Percentiles rank a stretch among this genome's conserved stretches.
Conservation (phyloP, 2,329 filamentous ascomycete species). For the Fusarium irregulare region DNA sequence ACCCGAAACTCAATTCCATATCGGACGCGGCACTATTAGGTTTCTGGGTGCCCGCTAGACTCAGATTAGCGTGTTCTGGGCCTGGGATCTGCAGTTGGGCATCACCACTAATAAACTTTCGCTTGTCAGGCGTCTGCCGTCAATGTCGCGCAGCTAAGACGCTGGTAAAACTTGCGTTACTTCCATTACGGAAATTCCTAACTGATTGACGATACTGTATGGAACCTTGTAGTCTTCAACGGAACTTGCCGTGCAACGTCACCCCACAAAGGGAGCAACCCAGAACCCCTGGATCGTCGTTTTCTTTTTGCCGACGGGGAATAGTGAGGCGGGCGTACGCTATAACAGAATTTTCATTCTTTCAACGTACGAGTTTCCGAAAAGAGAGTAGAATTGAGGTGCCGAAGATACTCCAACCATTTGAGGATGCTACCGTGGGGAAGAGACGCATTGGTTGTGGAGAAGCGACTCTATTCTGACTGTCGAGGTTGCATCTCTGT, state of each 20-base stretch:
- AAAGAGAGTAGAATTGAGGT: neutral
- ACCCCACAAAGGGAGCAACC: neutral
- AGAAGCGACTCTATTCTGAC: neutral
- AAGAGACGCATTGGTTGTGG: neutral
- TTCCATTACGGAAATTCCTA: too few relatives aligned
- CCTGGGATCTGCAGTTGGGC: neutral
- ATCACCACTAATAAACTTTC: neutral
- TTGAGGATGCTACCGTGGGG: too few relatives aligned
- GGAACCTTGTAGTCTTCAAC: neutral
- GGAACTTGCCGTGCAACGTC: neutral
- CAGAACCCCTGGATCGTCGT: neutral
- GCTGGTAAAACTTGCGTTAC: neutral
- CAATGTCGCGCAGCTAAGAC: neutral
- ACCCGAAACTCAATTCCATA: neutral
- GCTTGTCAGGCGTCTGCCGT: neutral
- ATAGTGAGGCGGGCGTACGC: neutral
- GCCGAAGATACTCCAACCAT: neutral
- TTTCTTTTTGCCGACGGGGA: neutral
- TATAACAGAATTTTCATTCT: neutral
- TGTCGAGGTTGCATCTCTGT: neutral
- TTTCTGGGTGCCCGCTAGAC: too few relatives aligned
- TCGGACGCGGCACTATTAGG: neutral
- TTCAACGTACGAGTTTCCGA: neutral
- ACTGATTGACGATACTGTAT: neutral
- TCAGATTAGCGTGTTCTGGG: neutral